Evolutionary conservation across 2,329 filamentous ascomycete genomes (phyloP), one percentile per base, ranked within the genome.

Genomic region (Cladobotryum mycophilum): DNA sequence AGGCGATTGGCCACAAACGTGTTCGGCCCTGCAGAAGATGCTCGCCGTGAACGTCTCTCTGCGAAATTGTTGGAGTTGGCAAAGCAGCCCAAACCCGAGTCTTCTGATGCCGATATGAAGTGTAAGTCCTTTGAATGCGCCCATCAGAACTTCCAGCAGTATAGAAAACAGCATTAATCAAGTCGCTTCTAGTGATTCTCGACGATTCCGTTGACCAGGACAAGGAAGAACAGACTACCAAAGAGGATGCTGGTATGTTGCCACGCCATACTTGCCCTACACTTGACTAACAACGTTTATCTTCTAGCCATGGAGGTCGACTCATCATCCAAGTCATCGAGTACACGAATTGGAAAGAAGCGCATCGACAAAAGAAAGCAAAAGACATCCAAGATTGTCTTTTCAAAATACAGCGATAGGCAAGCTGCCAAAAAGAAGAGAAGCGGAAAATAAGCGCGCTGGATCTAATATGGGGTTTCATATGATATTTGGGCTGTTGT

Each of bases 51-150:
- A 69, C 85, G 92, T 58, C 81, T 96, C 35, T 89, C 89, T 37
- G 86, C 88, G 54, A 96, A 93, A 71, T 76, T 96, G 53, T 76
- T 91, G 63, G 89, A 91, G 66, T 68, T 95, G 60, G 87, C 86
- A 43, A 78, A 84, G 51, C 84, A 90, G 64, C 84, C 88, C 53
- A 89, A 87, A 67, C 84, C 87, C n/a, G 67, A 71, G 58, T 65
- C 71, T 51, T 67, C 70, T 47, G 73, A 81, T 56, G 69, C 76
- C 58, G 73, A 72, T 50, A 49, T 41, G 48, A 30, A 41, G 6
- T 33, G n/a, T 6, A 30, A 42, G 4, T n/a, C 20, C 13, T 7
- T 20, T 42, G 8, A n/a, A 25, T 14, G 17, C 20, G 41, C n/a
- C n/a, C 5, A 14, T 22, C 14, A 5, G 20, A 42, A 22, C 11